phyloP scores from a whole-genome alignment of 1,284 basidiomycete genomes.

The Pascua guehoae region DNA sequence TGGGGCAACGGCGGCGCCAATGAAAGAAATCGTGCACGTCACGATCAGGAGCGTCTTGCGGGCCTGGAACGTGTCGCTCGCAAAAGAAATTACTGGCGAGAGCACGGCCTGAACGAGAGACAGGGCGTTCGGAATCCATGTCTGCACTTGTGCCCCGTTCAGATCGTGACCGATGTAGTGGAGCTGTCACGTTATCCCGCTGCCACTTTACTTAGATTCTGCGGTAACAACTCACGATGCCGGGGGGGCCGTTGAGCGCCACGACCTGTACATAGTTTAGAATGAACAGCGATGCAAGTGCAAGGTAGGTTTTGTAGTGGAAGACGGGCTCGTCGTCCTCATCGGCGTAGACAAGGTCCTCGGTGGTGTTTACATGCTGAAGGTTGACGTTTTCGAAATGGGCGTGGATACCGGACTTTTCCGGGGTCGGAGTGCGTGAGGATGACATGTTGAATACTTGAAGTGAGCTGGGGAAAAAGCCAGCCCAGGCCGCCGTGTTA shows the following conservation, averaged over 20 bases:
- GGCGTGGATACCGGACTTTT: too few species aligned
- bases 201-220: too few species aligned
- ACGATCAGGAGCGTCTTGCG: slow-evolving; percentile 7
- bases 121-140: slow-evolving; percentile 10
- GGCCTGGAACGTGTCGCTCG: slow-evolving; percentile 13
- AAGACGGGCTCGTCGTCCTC: slow-evolving; percentile 5
- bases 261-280: slow-evolving; percentile 7
- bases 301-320: slow-evolving; percentile 4
- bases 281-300: slow-evolving; percentile 1
- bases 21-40: slow-evolving; percentile 8
- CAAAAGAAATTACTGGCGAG: slow-evolving; percentile 7
- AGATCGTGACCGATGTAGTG: slow-evolving; percentile 8
- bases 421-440: too few species aligned
- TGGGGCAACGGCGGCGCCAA: slow-evolving; percentile 13
- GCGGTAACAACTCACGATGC: background rate
- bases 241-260: slow-evolving; percentile 3
- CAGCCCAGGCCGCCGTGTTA: too few species aligned
- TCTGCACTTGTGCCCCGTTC: background rate
- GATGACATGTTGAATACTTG: too few species aligned
- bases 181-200: background rate
- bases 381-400: too few species aligned
- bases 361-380: too few species aligned
- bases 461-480: too few species aligned
- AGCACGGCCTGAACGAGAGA: slow-evolving; percentile 11
- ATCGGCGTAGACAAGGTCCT: slow-evolving; percentile 1